Conservation (phyloP, 805 yeast species). For the Kodamaea nitidulidarum region DNA sequence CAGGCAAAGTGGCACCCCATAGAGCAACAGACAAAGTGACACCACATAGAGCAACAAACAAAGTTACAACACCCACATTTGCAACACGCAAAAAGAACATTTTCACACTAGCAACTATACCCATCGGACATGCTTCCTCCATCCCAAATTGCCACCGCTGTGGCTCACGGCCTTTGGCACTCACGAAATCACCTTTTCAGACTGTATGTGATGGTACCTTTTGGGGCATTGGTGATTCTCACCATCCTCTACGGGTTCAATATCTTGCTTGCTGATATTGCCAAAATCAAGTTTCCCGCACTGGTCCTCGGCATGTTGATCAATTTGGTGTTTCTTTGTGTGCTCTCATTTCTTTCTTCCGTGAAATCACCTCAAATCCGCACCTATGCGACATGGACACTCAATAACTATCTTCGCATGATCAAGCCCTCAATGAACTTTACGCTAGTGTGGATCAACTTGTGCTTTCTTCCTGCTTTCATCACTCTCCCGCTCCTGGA, state of each 20-base stretch:
- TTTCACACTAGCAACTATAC: no score
- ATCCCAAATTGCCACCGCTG: constrained; percentile 14
- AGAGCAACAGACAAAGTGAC: no score
- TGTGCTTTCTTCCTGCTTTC: constrained; percentile 75
- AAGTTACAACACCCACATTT: no score
- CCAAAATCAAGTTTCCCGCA: constrained; percentile 57
- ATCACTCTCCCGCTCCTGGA: constrained; percentile 65
- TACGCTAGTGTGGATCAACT: constrained; percentile 71
- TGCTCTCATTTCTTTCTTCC: constrained; percentile 23
- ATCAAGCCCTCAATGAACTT: constrained; percentile 66
- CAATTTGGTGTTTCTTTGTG: constrained; percentile 44
- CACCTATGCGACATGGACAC: constrained; percentile 19
- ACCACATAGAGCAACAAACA: no score
- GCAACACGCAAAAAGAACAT: no score
- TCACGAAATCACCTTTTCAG: constrained; percentile 33
- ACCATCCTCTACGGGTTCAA: constrained; percentile 52
- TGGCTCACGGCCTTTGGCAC: constrained; percentile 30
- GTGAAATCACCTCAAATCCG: constrained; percentile 3
- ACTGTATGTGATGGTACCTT: constrained; percentile 45
- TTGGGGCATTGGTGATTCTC: constrained; percentile 45
- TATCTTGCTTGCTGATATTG: constrained; percentile 38
- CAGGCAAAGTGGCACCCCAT: no score
- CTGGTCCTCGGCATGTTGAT: constrained; percentile 69
- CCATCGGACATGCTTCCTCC: not conserved
- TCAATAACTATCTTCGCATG: constrained; percentile 29